Conservation (phyloP, 169 alveolate genomes). For the Toxoplasma gondii region DNA sequence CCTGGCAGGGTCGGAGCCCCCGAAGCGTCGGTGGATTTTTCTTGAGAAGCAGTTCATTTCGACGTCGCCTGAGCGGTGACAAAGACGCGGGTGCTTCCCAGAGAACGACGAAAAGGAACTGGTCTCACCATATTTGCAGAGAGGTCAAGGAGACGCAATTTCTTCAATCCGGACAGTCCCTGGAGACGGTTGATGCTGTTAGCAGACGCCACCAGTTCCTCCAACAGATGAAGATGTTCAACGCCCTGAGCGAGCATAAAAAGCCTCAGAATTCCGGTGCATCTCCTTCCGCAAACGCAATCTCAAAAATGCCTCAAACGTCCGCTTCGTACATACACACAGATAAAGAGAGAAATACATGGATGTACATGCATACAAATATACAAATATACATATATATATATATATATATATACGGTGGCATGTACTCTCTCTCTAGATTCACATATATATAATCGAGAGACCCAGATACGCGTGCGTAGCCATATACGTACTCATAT, state of each 20-base stretch:
- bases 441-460: no score
- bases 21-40: no score
- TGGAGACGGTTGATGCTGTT: background rate
- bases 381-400: no score
- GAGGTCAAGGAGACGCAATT: background rate
- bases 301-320: background rate
- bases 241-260: background rate
- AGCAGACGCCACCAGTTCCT: slow-evolving; percentile 2
- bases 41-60: no score
- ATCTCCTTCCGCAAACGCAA: background rate
- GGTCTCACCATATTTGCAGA: slow-evolving; percentile 27
- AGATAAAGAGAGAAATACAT: background rate
- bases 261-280: background rate
- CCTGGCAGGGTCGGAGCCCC: no score
- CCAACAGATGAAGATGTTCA: background rate
- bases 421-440: no score
- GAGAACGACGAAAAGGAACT: background rate
- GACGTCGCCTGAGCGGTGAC: no score
- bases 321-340: background rate
- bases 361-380: background rate
- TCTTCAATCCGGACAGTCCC: background rate
- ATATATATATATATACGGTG: no score
- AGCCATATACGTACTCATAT: background rate
- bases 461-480: background rate
- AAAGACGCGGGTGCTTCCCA: background rate